Conservation (phyloP, 2,329 filamentous ascomycete species). For the Didymella keratinophila region DNA sequence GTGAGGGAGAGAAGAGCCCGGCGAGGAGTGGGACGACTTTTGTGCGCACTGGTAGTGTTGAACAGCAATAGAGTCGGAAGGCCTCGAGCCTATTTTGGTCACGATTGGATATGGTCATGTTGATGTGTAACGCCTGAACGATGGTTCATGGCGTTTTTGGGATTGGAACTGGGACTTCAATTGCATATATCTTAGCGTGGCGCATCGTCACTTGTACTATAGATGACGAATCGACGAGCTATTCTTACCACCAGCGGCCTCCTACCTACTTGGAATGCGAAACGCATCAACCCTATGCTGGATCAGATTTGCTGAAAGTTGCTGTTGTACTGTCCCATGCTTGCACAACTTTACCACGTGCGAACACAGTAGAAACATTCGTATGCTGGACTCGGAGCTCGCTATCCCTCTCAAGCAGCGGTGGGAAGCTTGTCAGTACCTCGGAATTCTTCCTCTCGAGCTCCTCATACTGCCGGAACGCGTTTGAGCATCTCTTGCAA, state of each 20-base stretch:
- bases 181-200: constrained; percentile 11
- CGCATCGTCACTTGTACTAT: constrained; percentile 10
- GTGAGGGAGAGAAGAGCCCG: background rate
- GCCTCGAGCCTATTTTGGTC: background rate
- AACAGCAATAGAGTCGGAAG: background rate
- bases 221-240: constrained; percentile 8
- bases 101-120: background rate
- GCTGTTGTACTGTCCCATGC: background rate
- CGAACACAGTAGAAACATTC: too few species aligned
- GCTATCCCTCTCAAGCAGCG: background rate
- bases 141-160: background rate
- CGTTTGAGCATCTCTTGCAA: too few species aligned
- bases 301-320: background rate
- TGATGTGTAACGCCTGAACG: constrained; percentile 3
- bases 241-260: constrained; percentile 1
- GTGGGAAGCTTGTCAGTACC: background rate
- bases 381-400: background rate
- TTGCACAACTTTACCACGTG: too few species aligned
- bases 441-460: too few species aligned
- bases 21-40: background rate
- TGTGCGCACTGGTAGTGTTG: background rate
- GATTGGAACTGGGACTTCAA: background rate
- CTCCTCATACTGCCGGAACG: too few species aligned
- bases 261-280: too few species aligned
- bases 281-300: too few species aligned